Base-by-base conservation (phyloP, 352 stramenopile species). In the Pythium guiyangense region DNA sequence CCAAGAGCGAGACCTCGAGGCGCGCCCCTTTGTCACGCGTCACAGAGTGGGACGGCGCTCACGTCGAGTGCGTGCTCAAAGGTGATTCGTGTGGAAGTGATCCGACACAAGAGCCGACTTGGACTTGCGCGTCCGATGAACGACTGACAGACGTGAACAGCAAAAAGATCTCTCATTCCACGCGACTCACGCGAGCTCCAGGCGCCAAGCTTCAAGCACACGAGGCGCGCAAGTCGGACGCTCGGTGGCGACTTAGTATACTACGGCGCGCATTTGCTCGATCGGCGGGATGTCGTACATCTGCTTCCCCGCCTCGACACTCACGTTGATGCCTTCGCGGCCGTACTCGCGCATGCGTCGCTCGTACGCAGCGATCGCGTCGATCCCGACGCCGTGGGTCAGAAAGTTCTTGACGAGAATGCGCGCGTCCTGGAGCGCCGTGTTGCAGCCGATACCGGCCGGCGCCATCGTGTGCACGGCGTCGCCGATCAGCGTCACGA, bases 391-490 rank as follows among this genome's bases (percentile, higher is more conserved):
- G n/a, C 76, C 78, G 26, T 69, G 49, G 15, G 71, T 54, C 2
- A 57, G 37, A 43, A 89, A 84, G 49, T 69, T 56, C 27, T 78
- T 67, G 26, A 72, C 57, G n/a, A 89, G 64, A 35, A 74, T 56
- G 17, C 70, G 64, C 8, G 78, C 76, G 54, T 89, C 78, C 39
- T 77, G 59, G 1, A 89, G 49, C 10, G 78, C 78, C 3, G 72
- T 75, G 54, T 85, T 84, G 54, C 69, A 82, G 12, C 73, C 72
- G 25, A 84, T 76, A 11, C 78, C 78, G 2, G 78, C 75, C 0
- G 78, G 78, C 6, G 71, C 62, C 75, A 89, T 86, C 5, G 78
- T 82, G 62, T 89, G 78, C 29, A 84, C 68, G 1, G 78, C 74
- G 45, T 89, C 78, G 10, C 78, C 78, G 4, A 89, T 53, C 9